These are phyloP conservation scores for Botrytis hyacinthi DNA, from an alignment of 2,329 filamentous ascomycete genomes.

Conservation along the genomic window DNA sequence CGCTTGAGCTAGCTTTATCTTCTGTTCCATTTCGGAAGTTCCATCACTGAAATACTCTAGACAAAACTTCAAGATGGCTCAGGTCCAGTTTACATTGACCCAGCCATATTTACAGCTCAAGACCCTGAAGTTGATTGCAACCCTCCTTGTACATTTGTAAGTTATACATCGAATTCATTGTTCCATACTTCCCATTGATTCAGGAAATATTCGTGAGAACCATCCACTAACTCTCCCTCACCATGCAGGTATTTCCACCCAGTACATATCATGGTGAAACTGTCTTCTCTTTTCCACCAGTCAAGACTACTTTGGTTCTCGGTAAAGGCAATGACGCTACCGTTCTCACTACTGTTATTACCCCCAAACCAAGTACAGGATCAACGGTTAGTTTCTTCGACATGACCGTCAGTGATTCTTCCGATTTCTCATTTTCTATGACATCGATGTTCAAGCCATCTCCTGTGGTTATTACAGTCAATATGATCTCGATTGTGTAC, in stretches of 20 bases:
- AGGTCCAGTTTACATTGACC: background rate
- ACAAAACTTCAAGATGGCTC: background rate
- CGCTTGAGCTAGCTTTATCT: background rate
- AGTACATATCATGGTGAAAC: slow-evolving; percentile 4
- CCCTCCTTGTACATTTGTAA: slow-evolving; percentile 1
- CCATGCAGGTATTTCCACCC: background rate
- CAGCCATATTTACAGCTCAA: background rate
- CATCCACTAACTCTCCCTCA: background rate
- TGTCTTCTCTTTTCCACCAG: background rate
- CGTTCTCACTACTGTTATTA: background rate
- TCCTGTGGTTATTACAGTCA: background rate
- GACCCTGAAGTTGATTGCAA: background rate
- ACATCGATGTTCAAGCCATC: slow-evolving; percentile 9
- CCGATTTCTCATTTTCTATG: background rate
- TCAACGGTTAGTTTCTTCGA: background rate
- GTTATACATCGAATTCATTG: background rate
- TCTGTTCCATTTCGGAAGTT: background rate
- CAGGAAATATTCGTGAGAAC: no score
- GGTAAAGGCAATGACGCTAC: background rate
- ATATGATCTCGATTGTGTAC: slow-evolving; percentile 7
- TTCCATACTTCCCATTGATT: background rate
- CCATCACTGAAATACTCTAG: background rate
- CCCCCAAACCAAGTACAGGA: background rate
- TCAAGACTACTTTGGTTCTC: background rate
- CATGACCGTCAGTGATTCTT: background rate